A percentile compares a stretch with the other conserved stretches of the same genome.
Conservation (phyloP, 768 basidiomycete species). For the Gloeophyllum trabeum region DNA sequence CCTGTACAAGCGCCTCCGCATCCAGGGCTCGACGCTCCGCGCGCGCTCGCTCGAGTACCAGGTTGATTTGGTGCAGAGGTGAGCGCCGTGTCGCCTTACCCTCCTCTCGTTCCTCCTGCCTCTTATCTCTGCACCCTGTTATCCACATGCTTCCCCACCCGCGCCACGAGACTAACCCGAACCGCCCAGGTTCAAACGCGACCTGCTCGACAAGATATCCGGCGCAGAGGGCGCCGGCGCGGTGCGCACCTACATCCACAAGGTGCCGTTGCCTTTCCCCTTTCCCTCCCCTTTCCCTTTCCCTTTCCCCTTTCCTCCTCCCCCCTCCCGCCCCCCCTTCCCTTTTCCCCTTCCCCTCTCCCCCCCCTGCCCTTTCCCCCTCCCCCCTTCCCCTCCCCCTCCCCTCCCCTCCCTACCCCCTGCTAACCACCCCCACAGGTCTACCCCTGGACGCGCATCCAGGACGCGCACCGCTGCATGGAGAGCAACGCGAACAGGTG, state of each 20-base stretch:
- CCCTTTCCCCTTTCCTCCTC: conserved; percentile 7
- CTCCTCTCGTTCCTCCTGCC: neutral
- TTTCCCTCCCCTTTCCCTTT: conserved; percentile 3
- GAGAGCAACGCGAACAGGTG: conserved; percentile 53
- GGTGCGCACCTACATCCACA: conserved; percentile 69
- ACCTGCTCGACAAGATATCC: conserved; percentile 48
- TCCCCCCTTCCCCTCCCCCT: too few relatives aligned
- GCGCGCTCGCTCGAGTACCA: conserved; percentile 71
- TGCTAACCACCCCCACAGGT: too few relatives aligned
- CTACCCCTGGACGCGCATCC: conserved; percentile 72
- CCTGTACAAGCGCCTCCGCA: conserved; percentile 74
- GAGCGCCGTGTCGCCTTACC: neutral
- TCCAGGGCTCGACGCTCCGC: conserved; percentile 83
- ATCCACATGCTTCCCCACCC: neutral
- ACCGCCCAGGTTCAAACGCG: conserved; percentile 35
- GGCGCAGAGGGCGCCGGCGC: conserved; percentile 42
- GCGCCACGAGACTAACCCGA: neutral
- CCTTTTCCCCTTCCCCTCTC: too few relatives aligned
- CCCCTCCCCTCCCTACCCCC: too few relatives aligned
- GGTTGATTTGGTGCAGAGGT: conserved; percentile 54
- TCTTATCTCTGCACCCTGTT: neutral
- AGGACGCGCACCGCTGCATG: conserved; percentile 78
- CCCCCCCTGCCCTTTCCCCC: too few relatives aligned
- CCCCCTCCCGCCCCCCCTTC: too few relatives aligned
- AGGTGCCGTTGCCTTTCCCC: conserved; percentile 30